A percentile compares a stretch with the other conserved stretches of the same genome.
Evolutionary conservation across 768 basidiomycete genomes (phyloP).

Genomic region (Xanthoconium stramineum): DNA sequence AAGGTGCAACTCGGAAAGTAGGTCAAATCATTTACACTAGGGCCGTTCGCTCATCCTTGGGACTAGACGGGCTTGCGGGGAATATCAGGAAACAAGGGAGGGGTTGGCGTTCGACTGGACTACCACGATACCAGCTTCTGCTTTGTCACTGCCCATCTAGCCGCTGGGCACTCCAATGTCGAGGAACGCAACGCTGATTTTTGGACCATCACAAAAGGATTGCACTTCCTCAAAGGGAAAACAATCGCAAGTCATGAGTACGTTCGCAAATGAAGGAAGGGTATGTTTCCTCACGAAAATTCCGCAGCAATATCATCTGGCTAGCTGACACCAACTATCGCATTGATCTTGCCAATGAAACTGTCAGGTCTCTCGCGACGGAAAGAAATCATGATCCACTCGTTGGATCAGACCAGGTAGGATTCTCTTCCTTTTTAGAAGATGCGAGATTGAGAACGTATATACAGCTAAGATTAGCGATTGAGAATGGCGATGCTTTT

Average conservation of each 20-base stretch:
- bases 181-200: slow-evolving; percentile 93
- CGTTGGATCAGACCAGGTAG: slow-evolving; percentile 82
- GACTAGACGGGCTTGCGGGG: slow-evolving; percentile 80
- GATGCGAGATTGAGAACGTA: not conserved
- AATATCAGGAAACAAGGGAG: slow-evolving; percentile 97
- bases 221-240: slow-evolving; percentile 89
- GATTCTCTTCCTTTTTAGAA: slow-evolving; percentile 9
- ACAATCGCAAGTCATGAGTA: slow-evolving; percentile 89
- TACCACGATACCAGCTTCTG: slow-evolving; percentile 91
- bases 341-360: slow-evolving; percentile 80
- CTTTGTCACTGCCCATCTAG: slow-evolving; percentile 93
- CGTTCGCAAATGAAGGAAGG: slow-evolving; percentile 25
- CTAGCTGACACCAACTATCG: slow-evolving; percentile 96
- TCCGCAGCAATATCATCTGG: slow-evolving; percentile 85
- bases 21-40: not conserved
- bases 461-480: slow-evolving; percentile 64
- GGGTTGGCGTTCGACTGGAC: slow-evolving; percentile 89
- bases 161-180: slow-evolving; percentile 90
- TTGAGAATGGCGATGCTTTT: slow-evolving; percentile 74
- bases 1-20: slow-evolving; percentile 89
- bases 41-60: not conserved
- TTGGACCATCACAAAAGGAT: slow-evolving; percentile 73
- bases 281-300: slow-evolving; percentile 1
- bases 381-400: slow-evolving; percentile 69
- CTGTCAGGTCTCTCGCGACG: slow-evolving; percentile 64